Base-by-base conservation (phyloP, 2,329 filamentous ascomycete genomes). In the Keithomyces neogunnii region DNA sequence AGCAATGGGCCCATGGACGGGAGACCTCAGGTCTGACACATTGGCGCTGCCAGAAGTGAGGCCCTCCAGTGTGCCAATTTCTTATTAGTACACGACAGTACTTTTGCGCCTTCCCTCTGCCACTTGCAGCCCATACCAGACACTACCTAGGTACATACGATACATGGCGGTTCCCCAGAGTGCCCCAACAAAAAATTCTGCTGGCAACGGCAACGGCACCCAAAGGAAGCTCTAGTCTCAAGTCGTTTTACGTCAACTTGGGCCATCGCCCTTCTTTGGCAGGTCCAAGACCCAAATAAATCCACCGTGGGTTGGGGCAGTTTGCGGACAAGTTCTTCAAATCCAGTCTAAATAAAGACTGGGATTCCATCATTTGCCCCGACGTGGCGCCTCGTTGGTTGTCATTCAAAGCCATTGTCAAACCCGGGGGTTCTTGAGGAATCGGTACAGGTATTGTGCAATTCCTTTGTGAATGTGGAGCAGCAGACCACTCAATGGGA, bases 231-330 rank as follows among this genome's bases (percentile, higher is more conserved):
- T 28, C 39, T 8, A 42, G 26, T 28, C n/a, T 26, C 39, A 28
- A 10, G 2, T 8, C n/a, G 11, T 42, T 42, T 26, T 8, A n/a
- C 36, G 7, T 39, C 8, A n/a, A 13, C n/a, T 39, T 42, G 39
- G 19, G n/a, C 4, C n/a, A 28, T 6, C n/a, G 39, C 19, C 39
- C 10, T 42, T 26, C 6, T 29, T 42, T 42, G 28, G 28, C 43
- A 32, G n/a, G 43, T 29, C 4, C 29, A 47, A 47, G 45, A 28
- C 45, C 45, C 45, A 47, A 29, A 47, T 36, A 42, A 31, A 42
- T 38, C 30, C 33, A 39, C 36, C 47, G 29, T 48, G 47, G 47
- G 47, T 48, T 48, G 47, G 47, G 47, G 47, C 47, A 31, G 3
- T 48, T 48, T n/a, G 28, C 10, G 39, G 26, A 9, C 40, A 29